Percentiles rank a stretch among this genome's conserved stretches.
Conservation (phyloP, 495 filamentous ascomycete genomes). For the Neurospora intermedia region DNA sequence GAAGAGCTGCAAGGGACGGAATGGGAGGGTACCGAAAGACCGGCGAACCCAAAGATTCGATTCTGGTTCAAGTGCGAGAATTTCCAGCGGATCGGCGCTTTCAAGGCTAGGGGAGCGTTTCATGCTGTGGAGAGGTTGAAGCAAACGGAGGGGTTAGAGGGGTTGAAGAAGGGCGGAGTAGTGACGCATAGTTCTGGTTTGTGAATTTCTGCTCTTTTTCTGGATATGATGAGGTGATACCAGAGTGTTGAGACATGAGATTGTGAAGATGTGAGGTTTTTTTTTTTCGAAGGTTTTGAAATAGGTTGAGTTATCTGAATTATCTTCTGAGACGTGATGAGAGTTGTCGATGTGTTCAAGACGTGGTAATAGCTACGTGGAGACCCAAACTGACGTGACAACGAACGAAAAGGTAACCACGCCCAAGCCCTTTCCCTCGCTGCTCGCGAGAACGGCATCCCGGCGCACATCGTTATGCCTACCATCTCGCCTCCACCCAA, state of each 20-base stretch:
- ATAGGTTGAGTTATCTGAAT: no score
- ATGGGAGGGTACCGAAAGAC: conserved; percentile 37
- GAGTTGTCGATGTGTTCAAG: neutral
- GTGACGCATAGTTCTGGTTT: conserved; percentile 86
- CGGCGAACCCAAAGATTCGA: conserved; percentile 54
- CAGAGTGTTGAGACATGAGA: neutral
- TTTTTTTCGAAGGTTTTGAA: neutral
- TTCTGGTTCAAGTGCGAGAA: conserved; percentile 98
- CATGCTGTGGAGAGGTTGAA: conserved; percentile 72
- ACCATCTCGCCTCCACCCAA: conserved; percentile 70
- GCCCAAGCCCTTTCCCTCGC: conserved; percentile 90
- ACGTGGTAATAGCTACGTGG: neutral
- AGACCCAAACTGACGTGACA: neutral
- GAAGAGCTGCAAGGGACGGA: conserved; percentile 43
- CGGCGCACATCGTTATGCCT: conserved; percentile 87
- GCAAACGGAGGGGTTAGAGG: conserved; percentile 47
- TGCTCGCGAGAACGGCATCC: conserved; percentile 46
- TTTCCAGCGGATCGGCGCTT: conserved; percentile 80
- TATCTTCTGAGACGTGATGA: neutral
- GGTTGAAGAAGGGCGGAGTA: conserved; percentile 52
- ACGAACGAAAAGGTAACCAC: conserved; percentile 53
- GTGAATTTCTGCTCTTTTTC: conserved; percentile 2
- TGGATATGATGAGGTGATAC: neutral
- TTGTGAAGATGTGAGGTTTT: neutral
- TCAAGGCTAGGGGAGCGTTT: conserved; percentile 86